Base-by-base conservation (phyloP, 1,284 basidiomycete species). In the Bjerkandera adusta region DNA sequence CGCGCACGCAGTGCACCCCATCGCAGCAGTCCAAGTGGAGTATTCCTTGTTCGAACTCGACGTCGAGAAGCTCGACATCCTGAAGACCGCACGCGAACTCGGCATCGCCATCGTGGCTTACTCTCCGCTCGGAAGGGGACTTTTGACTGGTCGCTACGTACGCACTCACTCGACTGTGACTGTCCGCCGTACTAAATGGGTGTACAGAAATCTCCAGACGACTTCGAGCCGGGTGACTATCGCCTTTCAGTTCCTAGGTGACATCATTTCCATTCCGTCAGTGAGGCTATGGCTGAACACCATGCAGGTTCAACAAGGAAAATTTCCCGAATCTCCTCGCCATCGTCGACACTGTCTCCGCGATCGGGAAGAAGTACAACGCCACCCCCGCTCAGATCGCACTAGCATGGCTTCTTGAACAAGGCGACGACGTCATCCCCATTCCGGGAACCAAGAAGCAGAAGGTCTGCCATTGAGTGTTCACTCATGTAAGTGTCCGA, bases 81-180 rank as follows among this genome's bases (percentile, higher is more conserved):
- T 81, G 10, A 68, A 73, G 35, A 68, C 75, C 0, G 75, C 73
- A 0, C 62, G 75, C 11, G 78, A 81, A 56, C 69, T 81, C 3
- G 77, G 78, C 1, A 64, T 80, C 3, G 61, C 66, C 39, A 55
- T 88, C 40, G 67, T 83, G 8, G 80, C 81, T 3, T 87, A 86
- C 58, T 75, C 75, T 10, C 81, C 81, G 0, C 68, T 85, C 11
- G 82, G 80, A 3, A 67, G 81, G 11, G 86, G 85, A 0, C 57
- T 89, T 40, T 57, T 88, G 20, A 80, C 80, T 0, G 84, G 84
- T 11, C 29, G 21, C 11, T 24, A 33, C 18, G 39, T 41, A 32
- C 5, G 40, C 47, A 5, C 15, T 16, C 26, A 8, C 37, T 30
- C 7, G 12, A 11, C 21, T 36, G 16, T 11, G 2, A 12, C 32